A percentile compares a stretch with the other conserved stretches of the same genome.
Conservation (phyloP, 768 basidiomycete genomes). For the Kwoniella dejecticola region DNA sequence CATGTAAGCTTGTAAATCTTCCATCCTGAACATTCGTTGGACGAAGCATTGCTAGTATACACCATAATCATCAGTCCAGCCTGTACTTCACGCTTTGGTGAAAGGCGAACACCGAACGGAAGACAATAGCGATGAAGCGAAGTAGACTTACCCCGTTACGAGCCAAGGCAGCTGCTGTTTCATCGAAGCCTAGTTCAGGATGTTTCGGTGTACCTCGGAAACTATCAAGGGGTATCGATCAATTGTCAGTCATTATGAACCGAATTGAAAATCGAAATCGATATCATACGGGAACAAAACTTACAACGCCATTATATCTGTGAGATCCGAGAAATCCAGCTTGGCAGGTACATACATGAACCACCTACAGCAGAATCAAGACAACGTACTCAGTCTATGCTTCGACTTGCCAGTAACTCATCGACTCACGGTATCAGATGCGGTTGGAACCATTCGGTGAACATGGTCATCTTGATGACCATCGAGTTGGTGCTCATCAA, state of each 20-base stretch:
- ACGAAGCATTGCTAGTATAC: conserved; percentile 46
- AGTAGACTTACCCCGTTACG: conserved; percentile 50
- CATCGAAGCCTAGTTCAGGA: conserved; percentile 56
- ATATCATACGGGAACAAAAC: conserved; percentile 14
- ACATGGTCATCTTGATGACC: conserved; percentile 57
- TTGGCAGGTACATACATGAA: conserved; percentile 56
- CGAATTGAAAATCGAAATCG: background rate
- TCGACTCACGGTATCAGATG: conserved; percentile 51
- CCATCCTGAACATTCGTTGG: conserved; percentile 53
- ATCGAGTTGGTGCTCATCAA: conserved; percentile 58
- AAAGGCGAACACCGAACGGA: too few relatives aligned
- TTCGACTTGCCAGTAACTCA: background rate
- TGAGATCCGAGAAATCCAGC: conserved; percentile 55
- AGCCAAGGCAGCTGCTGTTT: conserved; percentile 56
- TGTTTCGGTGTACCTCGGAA: conserved; percentile 53
- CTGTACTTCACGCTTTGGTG: too few relatives aligned
- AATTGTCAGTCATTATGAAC: background rate
- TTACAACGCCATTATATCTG: conserved; percentile 56
- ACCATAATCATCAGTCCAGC: too few relatives aligned
- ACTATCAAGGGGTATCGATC: conserved; percentile 24
- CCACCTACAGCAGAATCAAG: conserved; percentile 36
- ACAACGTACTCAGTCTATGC: background rate
- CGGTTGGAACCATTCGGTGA: conserved; percentile 57
- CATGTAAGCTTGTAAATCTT: conserved; percentile 56
- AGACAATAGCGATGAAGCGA: too few relatives aligned